These are phyloP conservation scores for Akanthomyces lecanii DNA, from an alignment of 2,329 filamentous ascomycete species.

Conservation along the genomic window DNA sequence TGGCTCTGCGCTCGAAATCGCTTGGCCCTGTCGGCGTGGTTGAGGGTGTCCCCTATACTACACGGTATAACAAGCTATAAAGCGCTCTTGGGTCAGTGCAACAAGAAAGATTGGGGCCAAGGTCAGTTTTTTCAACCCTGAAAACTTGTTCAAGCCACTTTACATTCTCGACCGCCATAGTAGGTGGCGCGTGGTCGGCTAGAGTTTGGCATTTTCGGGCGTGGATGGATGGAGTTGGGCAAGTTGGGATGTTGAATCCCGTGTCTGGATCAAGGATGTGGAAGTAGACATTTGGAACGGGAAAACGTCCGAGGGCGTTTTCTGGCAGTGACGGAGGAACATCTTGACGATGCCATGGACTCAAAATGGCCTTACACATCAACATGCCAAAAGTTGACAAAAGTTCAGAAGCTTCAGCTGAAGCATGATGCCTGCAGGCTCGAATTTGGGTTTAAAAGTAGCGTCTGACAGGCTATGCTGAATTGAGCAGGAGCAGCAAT, in stretches of 20 bases:
- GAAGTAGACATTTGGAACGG: no score
- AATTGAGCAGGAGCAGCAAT: not conserved
- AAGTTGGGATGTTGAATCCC: not conserved
- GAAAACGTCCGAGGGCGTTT: not conserved
- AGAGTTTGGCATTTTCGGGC: not conserved
- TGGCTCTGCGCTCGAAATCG: no score
- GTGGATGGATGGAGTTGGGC: not conserved
- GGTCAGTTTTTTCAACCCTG: no score
- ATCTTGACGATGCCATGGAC: not conserved
- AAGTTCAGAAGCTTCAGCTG: not conserved
- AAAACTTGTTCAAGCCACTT: no score
- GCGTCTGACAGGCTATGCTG: slow-evolving; percentile 5
- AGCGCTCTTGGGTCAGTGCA: no score
- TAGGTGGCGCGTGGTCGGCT: not conserved
- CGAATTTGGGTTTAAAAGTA: slow-evolving; percentile 13
- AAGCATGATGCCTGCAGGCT: slow-evolving; percentile 2
- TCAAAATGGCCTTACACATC: not conserved
- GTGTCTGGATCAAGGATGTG: not conserved
- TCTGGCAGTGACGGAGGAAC: not conserved
- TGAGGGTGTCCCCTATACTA: no score
- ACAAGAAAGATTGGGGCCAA: no score
- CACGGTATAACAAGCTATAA: no score
- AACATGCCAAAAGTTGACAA: no score
- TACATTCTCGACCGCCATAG: no score
- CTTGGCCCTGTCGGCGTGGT: no score